Base-by-base conservation (phyloP, 1,284 basidiomycete species). In the Caloboletus inedulis region DNA sequence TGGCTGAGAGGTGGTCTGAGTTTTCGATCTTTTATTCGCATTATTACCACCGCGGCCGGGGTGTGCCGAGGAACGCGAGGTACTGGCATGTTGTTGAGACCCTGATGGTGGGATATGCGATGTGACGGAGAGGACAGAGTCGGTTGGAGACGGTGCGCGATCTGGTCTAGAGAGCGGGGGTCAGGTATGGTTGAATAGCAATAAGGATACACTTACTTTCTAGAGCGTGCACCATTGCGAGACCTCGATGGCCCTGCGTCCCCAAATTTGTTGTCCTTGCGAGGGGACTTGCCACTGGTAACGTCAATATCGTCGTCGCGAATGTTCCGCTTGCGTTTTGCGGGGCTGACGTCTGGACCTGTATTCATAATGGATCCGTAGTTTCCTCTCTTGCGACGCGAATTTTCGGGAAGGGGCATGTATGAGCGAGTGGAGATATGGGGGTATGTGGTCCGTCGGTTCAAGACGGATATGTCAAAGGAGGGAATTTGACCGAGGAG, bases 401-500 rank as follows among this genome's bases (percentile, higher is more conserved):
- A 81, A 18, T 78, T 77, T 66, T 89, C 87, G 36, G 77, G 70
- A 18, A 78, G 70, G 18, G 86, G 84, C 74, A 83, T 78, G 61
- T 79, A 87, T 10, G 82, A 79, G 52, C 81, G 77, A 31, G 81
- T 74, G 29, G 86, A 81, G 58, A 84, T 84, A 69, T 84, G 87
- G 2, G 89, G 89, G 67, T 85, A 91, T 7, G 78, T 76, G 8
- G 89, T 91, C 60, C 76, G 80, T 47, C 82, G 76, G 61, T 77
- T 79, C 48, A 87, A 72, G 54, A 75, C 72, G 41, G 78, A 73
- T 3, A 77, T 61, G 62, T 90, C 86, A 61, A 89, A 86, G 35
- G 77, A 77, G 21, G 88, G 86, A n/a, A 89, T 68, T 59, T 79
- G 73, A 66, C 82, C 74, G n/a, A 86, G 74, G 18, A 91, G 77